Base-by-base conservation (phyloP, 257 asterid species). In the Linaria vulgaris region DNA sequence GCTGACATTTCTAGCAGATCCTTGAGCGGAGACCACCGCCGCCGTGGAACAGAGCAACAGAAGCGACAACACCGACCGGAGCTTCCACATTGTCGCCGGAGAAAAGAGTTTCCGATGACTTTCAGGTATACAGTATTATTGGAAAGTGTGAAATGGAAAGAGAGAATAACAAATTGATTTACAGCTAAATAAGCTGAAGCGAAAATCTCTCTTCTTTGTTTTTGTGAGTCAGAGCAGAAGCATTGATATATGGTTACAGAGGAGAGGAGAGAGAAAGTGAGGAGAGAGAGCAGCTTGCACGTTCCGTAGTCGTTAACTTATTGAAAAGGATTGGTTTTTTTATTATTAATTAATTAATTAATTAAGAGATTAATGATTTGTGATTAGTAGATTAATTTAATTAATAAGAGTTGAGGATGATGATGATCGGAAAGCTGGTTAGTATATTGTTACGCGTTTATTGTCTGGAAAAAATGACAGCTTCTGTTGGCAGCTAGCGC, bases 1-100 rank as follows among this genome's bases (percentile, higher is more conserved):
- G 12, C 68, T 57, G 45, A 49, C 14, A 19, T 27, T 30, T 37
- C 59, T 69, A 6, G 55, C 41, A 73, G 97, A 83, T 79, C 82
- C 64, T 74, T 78, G 90, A 75, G 84, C 95, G 62, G 85, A 67
- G 37, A 79, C 88, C 48, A 76, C 71, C 22, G 80, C 83, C 43
- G 63, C 82, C 14, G 76, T 49, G 12, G 78, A 72, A 74, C 75
- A 83, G 52, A 81, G 78, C 73, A 83, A 65, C 27, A 81, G 25
- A 56, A 65, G 24, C 16, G 51, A 20, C 5, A 55, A 51, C 41
- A 66, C 45, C 0, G 67, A 56, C 50, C 70, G 73, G 61, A 78
- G 73, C 68, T 74, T 80, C 82, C 79, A 82, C 91, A 85, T 87
- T 75, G 63, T 80, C 77, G 73, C 63, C 75, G 49, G 53, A 68